Evolutionary conservation across 2,329 filamentous ascomycete species (phyloP).

Genomic region (Sarocladium kiliense): DNA sequence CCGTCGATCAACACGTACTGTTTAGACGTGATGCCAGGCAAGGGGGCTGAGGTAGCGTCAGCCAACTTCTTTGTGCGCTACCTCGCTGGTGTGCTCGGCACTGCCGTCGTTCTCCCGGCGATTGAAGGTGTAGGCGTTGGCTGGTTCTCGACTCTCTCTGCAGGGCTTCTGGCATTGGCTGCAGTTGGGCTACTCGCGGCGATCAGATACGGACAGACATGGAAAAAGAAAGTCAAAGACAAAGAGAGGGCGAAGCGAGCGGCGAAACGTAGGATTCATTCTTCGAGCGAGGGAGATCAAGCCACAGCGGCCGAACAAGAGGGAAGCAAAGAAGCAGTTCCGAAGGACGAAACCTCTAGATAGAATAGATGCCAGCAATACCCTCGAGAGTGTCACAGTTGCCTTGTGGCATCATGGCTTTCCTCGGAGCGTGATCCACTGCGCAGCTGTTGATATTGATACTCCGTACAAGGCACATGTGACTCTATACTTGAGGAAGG

Average conservation of each 20-base stretch:
- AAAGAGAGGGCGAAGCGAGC: slow-evolving; percentile 1
- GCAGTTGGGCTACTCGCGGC: slow-evolving; percentile 30
- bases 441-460: too few relatives aligned
- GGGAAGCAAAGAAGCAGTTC: not conserved
- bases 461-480: too few relatives aligned
- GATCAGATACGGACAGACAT: slow-evolving; percentile 33
- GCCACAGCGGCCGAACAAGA: not conserved
- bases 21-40: slow-evolving; percentile 69
- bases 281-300: not conserved
- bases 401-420: too few relatives aligned
- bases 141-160: slow-evolving; percentile 69
- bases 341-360: not conserved
- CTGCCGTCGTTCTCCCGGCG: slow-evolving; percentile 67
- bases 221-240: slow-evolving; percentile 24
- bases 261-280: not conserved
- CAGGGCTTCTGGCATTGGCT: slow-evolving; percentile 30
- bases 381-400: too few relatives aligned
- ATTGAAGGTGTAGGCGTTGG: slow-evolving; percentile 72
- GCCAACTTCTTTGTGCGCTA: slow-evolving; percentile 79
- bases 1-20: slow-evolving; percentile 76
- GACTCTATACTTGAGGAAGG: too few relatives aligned
- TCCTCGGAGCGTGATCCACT: too few relatives aligned
- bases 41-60: slow-evolving; percentile 68
- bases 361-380: not conserved
- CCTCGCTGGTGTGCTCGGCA: slow-evolving; percentile 65